Percentiles rank a stretch among this genome's conserved stretches.
Evolutionary conservation across 768 basidiomycete species (phyloP).

Genomic region (Terana coerulea): DNA sequence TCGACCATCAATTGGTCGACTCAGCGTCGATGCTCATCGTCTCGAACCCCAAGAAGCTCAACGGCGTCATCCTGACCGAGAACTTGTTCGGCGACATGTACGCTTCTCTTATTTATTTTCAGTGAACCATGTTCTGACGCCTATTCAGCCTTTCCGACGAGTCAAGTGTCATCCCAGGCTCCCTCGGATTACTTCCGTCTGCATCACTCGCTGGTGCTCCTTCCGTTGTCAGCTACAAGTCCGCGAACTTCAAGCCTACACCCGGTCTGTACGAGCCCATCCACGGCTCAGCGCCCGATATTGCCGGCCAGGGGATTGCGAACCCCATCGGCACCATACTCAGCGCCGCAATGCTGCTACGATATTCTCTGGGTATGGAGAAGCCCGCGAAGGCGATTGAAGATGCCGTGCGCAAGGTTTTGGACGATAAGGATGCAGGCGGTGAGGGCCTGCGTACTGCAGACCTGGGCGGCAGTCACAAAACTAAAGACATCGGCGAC

Average conservation of each 20-base stretch:
- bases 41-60: slow-evolving; percentile 83
- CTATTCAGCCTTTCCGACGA: slow-evolving; percentile 85
- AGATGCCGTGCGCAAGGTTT: slow-evolving; percentile 81
- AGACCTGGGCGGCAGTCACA: slow-evolving; percentile 79
- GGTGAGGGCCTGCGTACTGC: slow-evolving; percentile 79
- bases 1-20: slow-evolving; percentile 94
- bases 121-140: not conserved
- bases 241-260: slow-evolving; percentile 68
- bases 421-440: slow-evolving; percentile 67
- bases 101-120: slow-evolving; percentile 24
- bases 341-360: slow-evolving; percentile 91
- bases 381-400: slow-evolving; percentile 84
- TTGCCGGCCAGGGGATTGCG: slow-evolving; percentile 83
- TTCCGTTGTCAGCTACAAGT: slow-evolving; percentile 38
- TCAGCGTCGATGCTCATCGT: slow-evolving; percentile 96
- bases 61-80: slow-evolving; percentile 93
- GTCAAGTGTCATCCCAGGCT: slow-evolving; percentile 95
- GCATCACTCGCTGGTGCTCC: slow-evolving; percentile 93
- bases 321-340: slow-evolving; percentile 97
- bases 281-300: slow-evolving; percentile 97
- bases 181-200: slow-evolving; percentile 92
- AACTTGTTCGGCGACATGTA: slow-evolving; percentile 98
- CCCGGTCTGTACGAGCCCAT: slow-evolving; percentile 96
- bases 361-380: slow-evolving; percentile 91
- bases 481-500: slow-evolving; percentile 81